phyloP scores from a whole-genome alignment of 805 yeast species.

The Ogataea siamensis region DNA sequence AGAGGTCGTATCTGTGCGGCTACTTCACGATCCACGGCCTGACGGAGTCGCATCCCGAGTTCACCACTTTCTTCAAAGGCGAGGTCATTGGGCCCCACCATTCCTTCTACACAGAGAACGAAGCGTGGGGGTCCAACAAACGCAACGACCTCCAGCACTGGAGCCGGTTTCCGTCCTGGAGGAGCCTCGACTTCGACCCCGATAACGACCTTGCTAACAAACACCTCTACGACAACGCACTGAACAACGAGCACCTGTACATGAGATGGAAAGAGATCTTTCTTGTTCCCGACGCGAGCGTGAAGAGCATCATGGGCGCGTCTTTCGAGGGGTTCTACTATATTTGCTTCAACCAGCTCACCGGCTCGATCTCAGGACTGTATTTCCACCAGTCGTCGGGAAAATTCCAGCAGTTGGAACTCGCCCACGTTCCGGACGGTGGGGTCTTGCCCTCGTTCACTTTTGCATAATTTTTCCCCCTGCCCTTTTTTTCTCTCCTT shows the following conservation, averaged over 20 bases:
- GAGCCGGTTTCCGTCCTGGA: conserved; percentile 47
- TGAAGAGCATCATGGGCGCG: conserved; percentile 65
- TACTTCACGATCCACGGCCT: conserved; percentile 64
- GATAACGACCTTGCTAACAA: conserved; percentile 31
- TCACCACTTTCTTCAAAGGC: conserved; percentile 71
- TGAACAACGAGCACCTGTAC: conserved; percentile 52
- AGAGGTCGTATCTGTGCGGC: conserved; percentile 52
- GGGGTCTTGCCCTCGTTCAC: conserved; percentile 39
- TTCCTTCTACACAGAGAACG: conserved; percentile 57
- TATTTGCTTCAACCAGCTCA: conserved; percentile 72
- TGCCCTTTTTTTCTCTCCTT: conserved; percentile 11
- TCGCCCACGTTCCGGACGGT: conserved; percentile 51
- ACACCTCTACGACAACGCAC: conserved; percentile 26
- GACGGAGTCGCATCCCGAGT: conserved; percentile 58
- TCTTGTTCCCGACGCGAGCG: conserved; percentile 71
- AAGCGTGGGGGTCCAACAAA: conserved; percentile 50
- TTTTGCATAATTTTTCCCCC: conserved; percentile 19
- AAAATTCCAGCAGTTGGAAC: conserved; percentile 72
- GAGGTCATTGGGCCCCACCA: conserved; percentile 62
- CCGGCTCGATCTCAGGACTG: conserved; percentile 75
- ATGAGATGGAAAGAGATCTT: conserved; percentile 97
- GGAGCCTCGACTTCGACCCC: conserved; percentile 32
- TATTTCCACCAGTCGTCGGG: conserved; percentile 82
- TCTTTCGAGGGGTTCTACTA: conserved; percentile 93
- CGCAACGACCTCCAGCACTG: conserved; percentile 62